phyloP scores from a whole-genome alignment of 805 yeast species.

The Candida boidinii region DNA sequence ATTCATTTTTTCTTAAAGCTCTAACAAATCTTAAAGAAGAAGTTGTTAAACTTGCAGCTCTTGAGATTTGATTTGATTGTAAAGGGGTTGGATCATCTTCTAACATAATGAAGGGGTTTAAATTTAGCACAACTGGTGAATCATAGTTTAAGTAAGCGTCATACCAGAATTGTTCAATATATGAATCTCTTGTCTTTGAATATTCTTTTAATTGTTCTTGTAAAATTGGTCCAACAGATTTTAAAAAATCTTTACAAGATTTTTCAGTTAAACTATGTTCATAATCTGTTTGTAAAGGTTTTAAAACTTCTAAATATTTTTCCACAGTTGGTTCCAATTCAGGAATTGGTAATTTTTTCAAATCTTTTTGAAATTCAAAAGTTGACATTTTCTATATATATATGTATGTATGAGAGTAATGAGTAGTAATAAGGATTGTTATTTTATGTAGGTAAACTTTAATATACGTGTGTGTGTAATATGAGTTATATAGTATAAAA shows the following conservation, averaged over 20 bases:
- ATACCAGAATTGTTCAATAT: conserved; percentile 92
- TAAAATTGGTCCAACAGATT: conserved; percentile 44
- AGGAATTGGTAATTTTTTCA: conserved; percentile 75
- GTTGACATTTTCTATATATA: conserved; percentile 27
- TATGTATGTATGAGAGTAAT: too few relatives aligned
- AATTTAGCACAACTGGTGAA: conserved; percentile 82
- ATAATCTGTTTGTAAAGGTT: conserved; percentile 72
- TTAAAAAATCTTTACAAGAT: conserved; percentile 51
- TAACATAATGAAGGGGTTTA: conserved; percentile 82
- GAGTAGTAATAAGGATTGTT: too few relatives aligned
- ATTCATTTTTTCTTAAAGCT: conserved; percentile 66
- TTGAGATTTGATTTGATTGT: conserved; percentile 54
- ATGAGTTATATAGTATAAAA: too few relatives aligned
- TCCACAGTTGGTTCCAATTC: conserved; percentile 57
- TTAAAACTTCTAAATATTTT: conserved; percentile 55
- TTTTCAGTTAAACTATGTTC: conserved; percentile 56
- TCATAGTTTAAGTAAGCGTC: conserved; percentile 84
- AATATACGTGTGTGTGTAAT: too few relatives aligned
- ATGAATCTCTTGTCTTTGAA: conserved; percentile 58
- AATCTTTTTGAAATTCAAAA: conserved; percentile 48
- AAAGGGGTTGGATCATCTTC: conserved; percentile 86
- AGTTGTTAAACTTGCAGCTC: conserved; percentile 74
- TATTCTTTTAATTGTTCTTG: conserved; percentile 60
- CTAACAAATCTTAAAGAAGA: conserved; percentile 74
- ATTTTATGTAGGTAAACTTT: too few relatives aligned